Base-by-base conservation (phyloP, 2,329 filamentous ascomycete species). In the Nemania serpens region DNA sequence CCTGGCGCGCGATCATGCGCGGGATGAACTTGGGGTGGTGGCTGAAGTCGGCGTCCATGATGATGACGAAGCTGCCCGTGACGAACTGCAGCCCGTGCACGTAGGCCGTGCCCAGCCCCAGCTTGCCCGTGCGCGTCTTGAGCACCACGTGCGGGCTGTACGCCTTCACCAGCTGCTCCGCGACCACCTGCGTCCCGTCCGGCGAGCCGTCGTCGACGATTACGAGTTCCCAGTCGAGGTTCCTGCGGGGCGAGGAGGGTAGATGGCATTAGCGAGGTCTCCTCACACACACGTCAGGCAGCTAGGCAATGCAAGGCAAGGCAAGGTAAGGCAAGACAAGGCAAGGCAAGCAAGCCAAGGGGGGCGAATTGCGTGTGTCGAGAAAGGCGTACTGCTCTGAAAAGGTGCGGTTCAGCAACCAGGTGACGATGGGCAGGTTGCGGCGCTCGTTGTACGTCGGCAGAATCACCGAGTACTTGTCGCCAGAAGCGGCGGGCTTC, bases 21-120 rank as follows among this genome's bases (percentile, higher is more conserved):
- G 93, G 88, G 78, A 99, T 97, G 85, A 98, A 99, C 81, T 98
- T 99, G 74, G 95, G 95, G 83, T 99, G 95, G 81, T 99, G 95
- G 70, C 88, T 92, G 84, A 99, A 99, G 80, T 99, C 95, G 78
- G 96, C 95, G 82, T 99, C 95, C 95, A 99, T 99, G 84, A 99
- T 99, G 82, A 99, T 91, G 75, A 99, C 91, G 74, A 88, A 98
- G 84, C 96, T 97, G 71, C 95, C 95, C 20, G 88, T 93, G 22
- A 85, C 90, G 75, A 91, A 98, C 76, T 97, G 87, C 62, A 99
- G 84, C 54, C 94, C 94, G 78, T 97, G 93, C 41, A 97, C 91
- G 80, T 98, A 98, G 50, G 94, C 94, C 2, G 94, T 97, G 69
- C 94, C 94, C 51, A 98, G 89, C n/a, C 94, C 94, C 41, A 97